Base-by-base conservation (phyloP, 352 stramenopile genomes). In the Elongisporangium prolatum region DNA sequence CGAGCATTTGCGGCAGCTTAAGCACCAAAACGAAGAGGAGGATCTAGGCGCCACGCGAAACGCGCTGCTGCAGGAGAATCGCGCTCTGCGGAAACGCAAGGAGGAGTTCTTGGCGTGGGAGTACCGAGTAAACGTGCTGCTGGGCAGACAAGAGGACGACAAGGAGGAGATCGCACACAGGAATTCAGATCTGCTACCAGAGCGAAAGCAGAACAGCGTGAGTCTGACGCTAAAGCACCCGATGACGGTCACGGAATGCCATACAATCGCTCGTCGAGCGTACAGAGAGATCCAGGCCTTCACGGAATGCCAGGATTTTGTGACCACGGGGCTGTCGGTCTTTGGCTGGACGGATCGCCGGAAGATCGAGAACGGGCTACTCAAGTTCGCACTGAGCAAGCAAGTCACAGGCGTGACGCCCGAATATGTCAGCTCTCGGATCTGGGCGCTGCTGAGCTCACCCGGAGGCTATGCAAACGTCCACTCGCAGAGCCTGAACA, bases 311-410 rank as follows among this genome's bases (percentile, higher is more conserved):
- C 68, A 83, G 9, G 60, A 58, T 38, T 80, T 71, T 50, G 37
- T 80, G 28, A 81, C 64, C 16, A 77, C 74, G 4, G 78, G 76
- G 11, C 56, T 71, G 49, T 72, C 68, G 37, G 25, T 86, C 6
- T 86, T 84, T 44, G 78, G 76, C 11, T 89, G 76, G 76, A 57
- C 62, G 9, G 78, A 89, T 34, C 68, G 74, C 17, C 74, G 76
- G 13, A 63, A 67, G 13, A 54, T 80, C 47, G 64, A 67, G 3
- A 34, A 60, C 2, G 68, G 73, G 52, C 65, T 71, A 48, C 63
- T 89, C 55, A 71, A 85, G 57, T 86, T 89, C 47, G 84, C 69
- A 7, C 65, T 89, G 21, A 72, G 71, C 17, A 89, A 89, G 56
- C 60, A 62, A 17, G 85, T 84, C 56, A 21, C 67, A 1, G 59